These are phyloP conservation scores for Trifolium subterraneum DNA, from an alignment of 306 rosid species.

Conservation along the genomic window DNA sequence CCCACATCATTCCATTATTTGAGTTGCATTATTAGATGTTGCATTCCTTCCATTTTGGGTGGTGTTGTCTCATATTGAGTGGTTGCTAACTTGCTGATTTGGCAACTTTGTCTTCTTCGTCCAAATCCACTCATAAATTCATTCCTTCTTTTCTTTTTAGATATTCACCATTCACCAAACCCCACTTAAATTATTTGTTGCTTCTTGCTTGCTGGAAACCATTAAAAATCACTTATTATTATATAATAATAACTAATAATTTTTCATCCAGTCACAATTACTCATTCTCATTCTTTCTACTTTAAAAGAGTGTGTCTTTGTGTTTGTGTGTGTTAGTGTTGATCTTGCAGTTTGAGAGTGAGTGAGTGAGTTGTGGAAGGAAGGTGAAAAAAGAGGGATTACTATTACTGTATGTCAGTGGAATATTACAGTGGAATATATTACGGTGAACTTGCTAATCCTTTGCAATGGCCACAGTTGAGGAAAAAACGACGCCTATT, in stretches of 20 bases:
- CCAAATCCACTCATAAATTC: neutral
- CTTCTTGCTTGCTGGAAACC: neutral
- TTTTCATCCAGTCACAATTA: constrained; percentile 6
- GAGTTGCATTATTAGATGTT: neutral
- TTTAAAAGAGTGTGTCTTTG: neutral
- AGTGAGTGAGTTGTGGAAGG: constrained; percentile 34
- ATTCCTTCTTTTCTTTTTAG: neutral
- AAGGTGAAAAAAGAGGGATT: neutral
- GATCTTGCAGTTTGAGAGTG: neutral
- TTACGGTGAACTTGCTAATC: constrained; percentile 73
- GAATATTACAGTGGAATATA: constrained; percentile 60
- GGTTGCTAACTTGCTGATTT: constrained; percentile 7
- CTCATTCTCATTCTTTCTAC: neutral
- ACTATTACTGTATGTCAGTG: constrained; percentile 75
- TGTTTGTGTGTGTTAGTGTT: neutral
- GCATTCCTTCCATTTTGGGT: neutral
- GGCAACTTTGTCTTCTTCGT: constrained; percentile 13
- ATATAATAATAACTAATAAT: neutral
- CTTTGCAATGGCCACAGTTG: constrained; percentile 89
- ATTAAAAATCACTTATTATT: neutral
- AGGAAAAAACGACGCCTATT: constrained; percentile 85
- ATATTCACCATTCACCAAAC: constrained; percentile 5
- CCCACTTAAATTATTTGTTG: neutral
- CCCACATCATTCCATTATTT: neutral
- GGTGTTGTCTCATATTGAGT: neutral